Percentiles rank a stretch among this genome's conserved stretches.
phyloP scores from a whole-genome alignment of 257 asterid genomes.

The Scutellaria minor region DNA sequence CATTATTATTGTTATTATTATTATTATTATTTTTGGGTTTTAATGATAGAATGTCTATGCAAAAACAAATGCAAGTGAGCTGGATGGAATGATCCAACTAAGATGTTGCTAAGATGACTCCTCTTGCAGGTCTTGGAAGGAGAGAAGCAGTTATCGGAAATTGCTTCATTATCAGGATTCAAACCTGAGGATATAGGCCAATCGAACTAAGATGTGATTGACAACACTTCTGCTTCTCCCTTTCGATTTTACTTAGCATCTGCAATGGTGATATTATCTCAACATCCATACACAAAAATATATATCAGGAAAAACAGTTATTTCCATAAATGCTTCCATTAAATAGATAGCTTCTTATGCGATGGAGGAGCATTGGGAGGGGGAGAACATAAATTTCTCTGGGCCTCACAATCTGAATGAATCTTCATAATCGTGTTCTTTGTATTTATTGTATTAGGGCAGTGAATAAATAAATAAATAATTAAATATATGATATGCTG shows the following conservation, averaged over 20 bases:
- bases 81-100: background rate
- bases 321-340: slow-evolving; percentile 21
- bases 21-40: background rate
- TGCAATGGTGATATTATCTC: slow-evolving; percentile 17
- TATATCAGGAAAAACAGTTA: slow-evolving; percentile 6
- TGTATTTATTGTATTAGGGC: slow-evolving; percentile 7
- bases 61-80: background rate
- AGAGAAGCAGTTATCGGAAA: slow-evolving; percentile 82
- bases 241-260: background rate
- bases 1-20: too few species aligned
- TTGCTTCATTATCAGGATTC: slow-evolving; percentile 73
- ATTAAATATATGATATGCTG: slow-evolving; percentile 18
- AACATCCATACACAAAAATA: slow-evolving; percentile 11
- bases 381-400: background rate
- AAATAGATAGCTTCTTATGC: slow-evolving; percentile 20
- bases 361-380: background rate
- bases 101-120: slow-evolving; percentile 14
- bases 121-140: slow-evolving; percentile 76
- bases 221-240: background rate
- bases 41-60: background rate
- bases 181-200: slow-evolving; percentile 55
- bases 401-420: too few species aligned
- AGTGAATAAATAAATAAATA: background rate
- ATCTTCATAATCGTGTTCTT: background rate
- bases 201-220: slow-evolving; percentile 38